phyloP scores from a whole-genome alignment of 1,284 basidiomycete species.

The Peniophora sp. region DNA sequence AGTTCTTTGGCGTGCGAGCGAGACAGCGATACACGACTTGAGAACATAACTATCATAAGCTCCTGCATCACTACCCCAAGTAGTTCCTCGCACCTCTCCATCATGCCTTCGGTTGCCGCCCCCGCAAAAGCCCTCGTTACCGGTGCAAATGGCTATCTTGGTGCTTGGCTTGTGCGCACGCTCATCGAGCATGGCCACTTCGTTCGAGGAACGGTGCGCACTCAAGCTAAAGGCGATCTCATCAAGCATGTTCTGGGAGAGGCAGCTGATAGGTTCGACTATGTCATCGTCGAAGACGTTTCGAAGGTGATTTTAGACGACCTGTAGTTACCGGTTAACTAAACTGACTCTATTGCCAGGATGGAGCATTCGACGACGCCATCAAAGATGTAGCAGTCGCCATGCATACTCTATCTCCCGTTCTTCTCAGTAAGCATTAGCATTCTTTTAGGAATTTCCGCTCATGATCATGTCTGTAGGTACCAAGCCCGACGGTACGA shows the following conservation, averaged over 20 bases:
- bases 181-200: constrained; percentile 20
- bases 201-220: constrained; percentile 38
- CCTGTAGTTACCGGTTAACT: not conserved
- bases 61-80: too few relatives aligned
- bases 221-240: constrained; percentile 32
- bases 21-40: too few relatives aligned
- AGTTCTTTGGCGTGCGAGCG: too few relatives aligned
- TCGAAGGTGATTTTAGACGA: not conserved
- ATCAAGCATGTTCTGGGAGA: constrained; percentile 28
- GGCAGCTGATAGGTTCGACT: constrained; percentile 14
- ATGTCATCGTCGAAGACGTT: not conserved
- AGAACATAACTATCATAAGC: too few relatives aligned
- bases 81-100: too few relatives aligned
- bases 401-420: constrained; percentile 48
- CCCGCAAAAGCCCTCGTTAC: constrained; percentile 13
- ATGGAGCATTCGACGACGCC: constrained; percentile 64
- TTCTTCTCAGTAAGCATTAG: constrained; percentile 14
- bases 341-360: constrained; percentile 21
- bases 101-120: not conserved
- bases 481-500: constrained; percentile 23
- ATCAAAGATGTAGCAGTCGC: constrained; percentile 61
- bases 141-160: constrained; percentile 16
- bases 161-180: constrained; percentile 14
- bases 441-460: not conserved
- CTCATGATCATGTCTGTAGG: constrained; percentile 12